These are phyloP conservation scores for Pseudomicrostroma phylloplanum DNA, from an alignment of 1,284 basidiomycete species.

Conservation along the genomic window DNA sequence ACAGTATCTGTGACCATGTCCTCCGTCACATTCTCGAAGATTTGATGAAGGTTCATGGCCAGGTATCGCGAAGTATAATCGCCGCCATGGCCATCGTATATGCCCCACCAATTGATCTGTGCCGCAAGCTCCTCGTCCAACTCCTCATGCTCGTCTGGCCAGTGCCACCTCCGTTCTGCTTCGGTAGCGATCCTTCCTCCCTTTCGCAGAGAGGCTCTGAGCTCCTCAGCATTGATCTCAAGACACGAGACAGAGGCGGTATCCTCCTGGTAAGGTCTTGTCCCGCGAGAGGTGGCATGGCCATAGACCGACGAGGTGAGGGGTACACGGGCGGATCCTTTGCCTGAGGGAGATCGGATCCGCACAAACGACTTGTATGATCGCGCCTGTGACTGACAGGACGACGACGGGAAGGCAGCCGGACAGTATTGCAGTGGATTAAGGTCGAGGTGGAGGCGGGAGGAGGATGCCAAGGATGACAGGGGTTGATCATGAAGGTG, in stretches of 20 bases:
- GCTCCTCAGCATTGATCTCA: conserved; percentile 28
- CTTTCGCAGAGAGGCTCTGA: conserved; percentile 25
- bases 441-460: no score
- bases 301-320: conserved; percentile 31
- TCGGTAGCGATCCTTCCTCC: conserved; percentile 16
- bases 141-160: conserved; percentile 29
- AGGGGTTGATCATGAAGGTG: no score
- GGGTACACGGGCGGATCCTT: conserved; percentile 21
- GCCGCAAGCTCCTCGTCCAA: conserved; percentile 38
- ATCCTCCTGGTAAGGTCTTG: conserved; percentile 43
- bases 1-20: conserved; percentile 46
- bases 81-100: conserved; percentile 46
- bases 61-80: conserved; percentile 37
- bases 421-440: no score
- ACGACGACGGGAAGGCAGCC: not conserved
- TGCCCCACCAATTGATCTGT: conserved; percentile 48
- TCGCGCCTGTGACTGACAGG: conserved; percentile 4
- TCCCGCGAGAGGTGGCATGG: conserved; percentile 32
- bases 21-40: conserved; percentile 34
- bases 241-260: conserved; percentile 41
- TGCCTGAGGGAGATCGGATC: conserved; percentile 20
- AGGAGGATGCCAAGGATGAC: no score
- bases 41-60: conserved; percentile 31
- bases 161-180: conserved; percentile 19
- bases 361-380: conserved; percentile 24